Base-by-base conservation (phyloP, 202 grass and related monocot species). In the Brachypodium distachyon region DNA sequence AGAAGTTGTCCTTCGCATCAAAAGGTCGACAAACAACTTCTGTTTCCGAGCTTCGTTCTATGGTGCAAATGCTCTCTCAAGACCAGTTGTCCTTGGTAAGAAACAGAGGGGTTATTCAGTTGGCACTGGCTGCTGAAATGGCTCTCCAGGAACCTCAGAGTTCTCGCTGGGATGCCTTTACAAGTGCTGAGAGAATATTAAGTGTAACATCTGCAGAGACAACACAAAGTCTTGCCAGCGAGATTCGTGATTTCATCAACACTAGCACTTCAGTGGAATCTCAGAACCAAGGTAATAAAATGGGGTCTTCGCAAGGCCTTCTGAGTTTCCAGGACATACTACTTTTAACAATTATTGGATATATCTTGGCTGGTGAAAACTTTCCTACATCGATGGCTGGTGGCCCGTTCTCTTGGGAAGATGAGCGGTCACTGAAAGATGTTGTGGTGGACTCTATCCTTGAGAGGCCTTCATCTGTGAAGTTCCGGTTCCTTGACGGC, bases 371-470 rank as follows among this genome's bases (percentile, higher is more conserved):
- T 13, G 91, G 95, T 42, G 95, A 98, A 80, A 94, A 86, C 68
- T 95, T 98, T 72, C 91, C 91, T 75, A 94, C 91, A 77, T 92
- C 89, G 41, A 70, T 90, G 41, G 88, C 91, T 70, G 90, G 82
- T 70, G 85, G 91, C 49, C 96, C 91, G 12, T 98, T 95, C 55
- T 95, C 96, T 52, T 98, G 96, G 96, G 91, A 98, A 95, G 96
- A 95, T 60, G 96, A 98, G 71, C 89, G 84, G 59, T 90, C 82
- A 50, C 87, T 98, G 50, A 95, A 98, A 81, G 96, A 98, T 85
- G 87, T 93, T 56, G 57, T 98, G 41, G 91, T 98, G 49, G 91
- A 98, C 68, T 93, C 91, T 54, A 88, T 95, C 61, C 79, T 92
- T 74, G 87, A 92, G 32, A 90, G 83, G 47, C 89, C 96, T 74